phyloP scores from a whole-genome alignment of 192 early-diverging fungal species.

The Coemansia sp. region DNA sequence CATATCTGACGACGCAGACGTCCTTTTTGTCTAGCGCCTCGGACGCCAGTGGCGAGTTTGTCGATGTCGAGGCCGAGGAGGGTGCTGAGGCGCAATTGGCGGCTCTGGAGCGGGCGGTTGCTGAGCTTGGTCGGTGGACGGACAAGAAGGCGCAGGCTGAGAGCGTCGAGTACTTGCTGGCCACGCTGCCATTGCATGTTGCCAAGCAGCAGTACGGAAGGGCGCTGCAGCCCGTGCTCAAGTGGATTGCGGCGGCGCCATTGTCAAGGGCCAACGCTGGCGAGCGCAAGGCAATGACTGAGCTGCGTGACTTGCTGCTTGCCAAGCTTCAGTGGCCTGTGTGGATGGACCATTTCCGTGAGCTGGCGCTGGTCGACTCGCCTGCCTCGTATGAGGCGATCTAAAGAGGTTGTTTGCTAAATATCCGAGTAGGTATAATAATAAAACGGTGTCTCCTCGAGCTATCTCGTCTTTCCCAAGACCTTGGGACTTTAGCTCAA shows the following conservation, averaged over 20 bases:
- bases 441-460: too few species aligned
- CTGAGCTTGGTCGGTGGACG: slow-evolving; percentile 65
- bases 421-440: background rate
- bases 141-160: slow-evolving; percentile 55
- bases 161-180: slow-evolving; percentile 57
- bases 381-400: slow-evolving; percentile 31
- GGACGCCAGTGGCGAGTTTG: slow-evolving; percentile 48
- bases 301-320: slow-evolving; percentile 62
- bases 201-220: slow-evolving; percentile 61
- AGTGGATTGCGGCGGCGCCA: slow-evolving; percentile 66
- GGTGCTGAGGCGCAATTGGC: slow-evolving; percentile 15
- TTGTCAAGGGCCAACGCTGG: slow-evolving; percentile 56
- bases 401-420: background rate
- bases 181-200: slow-evolving; percentile 63
- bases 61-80: slow-evolving; percentile 37
- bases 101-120: slow-evolving; percentile 62
- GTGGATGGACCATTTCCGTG: slow-evolving; percentile 64
- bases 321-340: slow-evolving; percentile 67
- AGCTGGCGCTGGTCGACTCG: slow-evolving; percentile 16
- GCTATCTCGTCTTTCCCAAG: too few species aligned
- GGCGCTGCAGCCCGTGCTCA: slow-evolving; percentile 74
- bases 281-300: slow-evolving; percentile 60
- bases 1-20: slow-evolving; percentile 24
- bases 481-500: too few species aligned
- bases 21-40: slow-evolving; percentile 17